Base-by-base conservation (phyloP, 2,329 filamentous ascomycete genomes). In the Fusarium veterinarium region DNA sequence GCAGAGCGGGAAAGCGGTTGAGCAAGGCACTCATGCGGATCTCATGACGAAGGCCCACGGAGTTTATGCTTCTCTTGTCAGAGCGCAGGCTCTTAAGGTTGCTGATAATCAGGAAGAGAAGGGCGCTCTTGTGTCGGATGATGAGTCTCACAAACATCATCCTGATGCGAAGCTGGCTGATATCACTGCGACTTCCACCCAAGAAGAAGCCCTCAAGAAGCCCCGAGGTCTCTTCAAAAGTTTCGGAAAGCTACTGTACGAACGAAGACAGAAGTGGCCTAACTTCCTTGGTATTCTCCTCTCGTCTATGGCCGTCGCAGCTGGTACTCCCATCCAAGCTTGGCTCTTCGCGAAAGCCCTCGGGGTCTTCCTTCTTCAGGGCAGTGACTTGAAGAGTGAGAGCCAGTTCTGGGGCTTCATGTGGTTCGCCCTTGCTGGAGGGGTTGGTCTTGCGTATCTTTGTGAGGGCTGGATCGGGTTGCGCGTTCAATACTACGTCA, bases 1-100 rank as follows among this genome's bases (percentile, higher is more conserved):
- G 72, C 83, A 88, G 8, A 84, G 88, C 46, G 91, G 91, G 0
- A 80, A 82, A 37, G 85, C 91, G 4, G 83, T 91, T 5, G 91
- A 93, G 77, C 81, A 90, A 74, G 91, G 91, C 1, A 88, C 85
- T 0, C 91, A 93, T 60, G 81, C 87, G 4, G 85, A 88, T 28
- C 84, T 93, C 1, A 81, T 93, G 42, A 78, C 79, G 20, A 80
- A 81, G 82, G 88, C 23, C 88, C 61, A 60, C 0, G 70, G 78
- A 3, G 71, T 76, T 1, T 80, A 80, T 35, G 71, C 67, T 3
- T 60, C 56, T 8, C 35, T 80, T 12, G 77, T 79, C 9, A 64
- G 60, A 9, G 78, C 78, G 11, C 78, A 79, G 41, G 42, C 66
- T 11, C 67, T 76, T 5, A 45, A 28, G 8, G 35, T 44, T 3